phyloP scores from a whole-genome alignment of 2,329 filamentous ascomycete species.

The Pestalotiopsis sp. region DNA sequence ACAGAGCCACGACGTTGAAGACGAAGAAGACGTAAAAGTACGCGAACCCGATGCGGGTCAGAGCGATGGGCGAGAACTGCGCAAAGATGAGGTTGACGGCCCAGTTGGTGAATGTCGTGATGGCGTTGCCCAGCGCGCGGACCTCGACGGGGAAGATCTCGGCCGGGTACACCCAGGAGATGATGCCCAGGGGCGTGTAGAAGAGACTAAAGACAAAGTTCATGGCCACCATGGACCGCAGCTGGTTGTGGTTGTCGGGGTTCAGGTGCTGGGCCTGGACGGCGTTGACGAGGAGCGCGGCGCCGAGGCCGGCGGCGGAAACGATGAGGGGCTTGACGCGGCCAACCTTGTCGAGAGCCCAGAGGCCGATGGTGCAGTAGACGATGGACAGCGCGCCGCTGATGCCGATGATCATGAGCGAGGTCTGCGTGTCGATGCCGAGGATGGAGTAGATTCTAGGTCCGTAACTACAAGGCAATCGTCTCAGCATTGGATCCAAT shows the following conservation, averaged over 20 bases:
- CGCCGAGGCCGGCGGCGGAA: slow-evolving; percentile 32
- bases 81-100: slow-evolving; percentile 32
- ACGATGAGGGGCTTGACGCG: slow-evolving; percentile 50
- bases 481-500: neutral
- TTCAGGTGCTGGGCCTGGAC: slow-evolving; percentile 6
- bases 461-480: slow-evolving; percentile 30
- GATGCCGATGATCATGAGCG: slow-evolving; percentile 53
- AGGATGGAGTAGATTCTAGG: slow-evolving; percentile 45
- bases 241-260: slow-evolving; percentile 2
- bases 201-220: slow-evolving; percentile 36
- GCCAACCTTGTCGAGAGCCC: slow-evolving; percentile 47
- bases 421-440: slow-evolving; percentile 44
- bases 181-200: slow-evolving; percentile 33
- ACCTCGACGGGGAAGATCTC: slow-evolving; percentile 30
- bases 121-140: slow-evolving; percentile 23
- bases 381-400: slow-evolving; percentile 50
- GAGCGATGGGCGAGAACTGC: slow-evolving; percentile 43
- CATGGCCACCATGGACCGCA: slow-evolving; percentile 30
- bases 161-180: slow-evolving; percentile 25
- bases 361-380: slow-evolving; percentile 49
- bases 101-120: slow-evolving; percentile 12
- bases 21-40: slow-evolving; percentile 43
- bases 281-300: slow-evolving; percentile 20
- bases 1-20: slow-evolving; percentile 33
- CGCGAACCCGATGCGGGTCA: slow-evolving; percentile 39